Evolutionary conservation across 2,329 filamentous ascomycete genomes (phyloP).

Genomic region (Hypoxylon sp.): DNA sequence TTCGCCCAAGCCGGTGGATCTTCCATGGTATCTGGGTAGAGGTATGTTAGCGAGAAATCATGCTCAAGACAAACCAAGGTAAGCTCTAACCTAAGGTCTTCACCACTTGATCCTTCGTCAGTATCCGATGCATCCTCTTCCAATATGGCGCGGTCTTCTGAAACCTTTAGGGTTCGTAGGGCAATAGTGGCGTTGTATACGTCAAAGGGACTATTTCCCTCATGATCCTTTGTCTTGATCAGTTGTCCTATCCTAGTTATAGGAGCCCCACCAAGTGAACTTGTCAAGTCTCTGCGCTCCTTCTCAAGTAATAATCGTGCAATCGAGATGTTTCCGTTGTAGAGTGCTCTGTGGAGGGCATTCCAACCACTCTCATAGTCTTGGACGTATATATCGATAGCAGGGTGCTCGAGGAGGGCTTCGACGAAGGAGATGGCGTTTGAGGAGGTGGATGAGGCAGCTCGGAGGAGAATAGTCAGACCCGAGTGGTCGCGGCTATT

Average conservation of each 20-base stretch:
- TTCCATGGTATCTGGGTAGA: constrained; percentile 49
- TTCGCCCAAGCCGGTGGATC: constrained; percentile 69
- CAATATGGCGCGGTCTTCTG: constrained; percentile 53
- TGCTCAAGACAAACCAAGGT: constrained; percentile 46
- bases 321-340: constrained; percentile 88
- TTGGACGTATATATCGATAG: constrained; percentile 87
- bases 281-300: constrained; percentile 75
- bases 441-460: constrained; percentile 80
- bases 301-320: constrained; percentile 85
- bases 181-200: constrained; percentile 91
- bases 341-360: constrained; percentile 89
- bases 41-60: constrained; percentile 45
- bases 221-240: constrained; percentile 95
- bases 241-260: constrained; percentile 77
- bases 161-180: constrained; percentile 73
- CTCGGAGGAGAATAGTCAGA: constrained; percentile 86
- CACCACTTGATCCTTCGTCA: constrained; percentile 62
- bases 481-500: constrained; percentile 88
- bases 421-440: constrained; percentile 81
- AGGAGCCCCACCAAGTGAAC: constrained; percentile 71
- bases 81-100: constrained; percentile 47
- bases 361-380: constrained; percentile 97
- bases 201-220: constrained; percentile 95
- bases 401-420: constrained; percentile 84
- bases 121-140: constrained; percentile 71